Percentiles rank a stretch among this genome's conserved stretches.
These are phyloP conservation scores for Aspergillus panamensis DNA, from an alignment of 495 filamentous ascomycete genomes.

Conservation along the genomic window DNA sequence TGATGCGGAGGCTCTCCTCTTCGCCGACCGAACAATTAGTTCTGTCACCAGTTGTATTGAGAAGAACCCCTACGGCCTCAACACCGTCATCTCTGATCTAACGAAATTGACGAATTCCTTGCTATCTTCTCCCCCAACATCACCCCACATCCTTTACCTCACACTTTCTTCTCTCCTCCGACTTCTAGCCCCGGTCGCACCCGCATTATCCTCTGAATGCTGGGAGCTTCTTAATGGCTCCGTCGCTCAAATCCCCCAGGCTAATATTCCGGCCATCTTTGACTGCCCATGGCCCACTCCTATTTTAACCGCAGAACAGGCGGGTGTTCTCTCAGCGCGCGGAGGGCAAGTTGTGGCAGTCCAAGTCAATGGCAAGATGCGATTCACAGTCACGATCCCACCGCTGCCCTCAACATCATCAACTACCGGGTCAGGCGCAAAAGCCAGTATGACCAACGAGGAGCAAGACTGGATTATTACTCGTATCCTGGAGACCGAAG, in stretches of 20 bases:
- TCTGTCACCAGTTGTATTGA: slow-evolving; percentile 68
- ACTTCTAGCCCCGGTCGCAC: slow-evolving; percentile 73
- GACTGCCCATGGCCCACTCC: slow-evolving; percentile 50
- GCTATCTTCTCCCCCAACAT: slow-evolving; percentile 31
- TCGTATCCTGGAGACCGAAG: slow-evolving; percentile 44
- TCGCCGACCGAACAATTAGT: slow-evolving; percentile 61
- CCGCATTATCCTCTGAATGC: slow-evolving; percentile 74
- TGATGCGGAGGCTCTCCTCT: slow-evolving; percentile 57
- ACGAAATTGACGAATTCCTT: slow-evolving; percentile 74
- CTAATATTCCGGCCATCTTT: slow-evolving; percentile 39
- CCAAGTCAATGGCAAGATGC: slow-evolving; percentile 72
- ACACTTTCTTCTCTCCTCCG: slow-evolving; percentile 53
- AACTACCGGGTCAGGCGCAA: slow-evolving; percentile 15
- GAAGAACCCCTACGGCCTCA: slow-evolving; percentile 64
- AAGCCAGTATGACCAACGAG: slow-evolving; percentile 17
- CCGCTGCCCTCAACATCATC: slow-evolving; percentile 27
- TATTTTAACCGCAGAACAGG: slow-evolving; percentile 39
- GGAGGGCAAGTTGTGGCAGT: slow-evolving; percentile 56
- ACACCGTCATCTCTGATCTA: slow-evolving; percentile 77
- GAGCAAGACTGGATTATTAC: slow-evolving; percentile 57
- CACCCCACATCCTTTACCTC: slow-evolving; percentile 34
- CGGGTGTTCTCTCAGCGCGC: slow-evolving; percentile 44
- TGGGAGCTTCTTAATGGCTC: slow-evolving; percentile 59
- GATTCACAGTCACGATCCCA: slow-evolving; percentile 59
- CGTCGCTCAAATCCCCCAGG: slow-evolving; percentile 13